phyloP scores from a whole-genome alignment of 345 rosid species.

The Adansonia digitata region DNA sequence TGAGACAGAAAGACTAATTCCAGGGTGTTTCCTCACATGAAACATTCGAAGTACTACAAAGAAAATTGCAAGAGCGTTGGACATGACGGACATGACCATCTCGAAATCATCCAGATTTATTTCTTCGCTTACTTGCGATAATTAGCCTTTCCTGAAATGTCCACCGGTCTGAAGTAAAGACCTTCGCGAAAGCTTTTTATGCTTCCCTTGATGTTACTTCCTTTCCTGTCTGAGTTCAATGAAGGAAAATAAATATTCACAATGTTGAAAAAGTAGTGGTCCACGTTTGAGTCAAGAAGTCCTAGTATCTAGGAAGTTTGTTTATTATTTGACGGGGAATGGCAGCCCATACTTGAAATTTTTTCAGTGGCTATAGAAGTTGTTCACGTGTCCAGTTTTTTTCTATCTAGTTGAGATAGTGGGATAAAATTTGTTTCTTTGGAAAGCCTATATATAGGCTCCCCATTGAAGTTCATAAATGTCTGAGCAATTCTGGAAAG shows the following conservation, averaged over 20 bases:
- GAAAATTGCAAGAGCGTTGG: constrained; percentile 39
- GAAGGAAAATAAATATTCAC: constrained; percentile 37
- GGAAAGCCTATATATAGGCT: too few relatives aligned
- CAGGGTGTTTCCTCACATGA: constrained; percentile 32
- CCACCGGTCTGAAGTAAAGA: constrained; percentile 27
- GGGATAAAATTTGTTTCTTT: too few relatives aligned
- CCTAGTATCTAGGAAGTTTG: too few relatives aligned
- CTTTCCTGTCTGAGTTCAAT: constrained; percentile 16
- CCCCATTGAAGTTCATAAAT: too few relatives aligned
- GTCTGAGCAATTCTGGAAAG: too few relatives aligned
- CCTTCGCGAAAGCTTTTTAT: constrained; percentile 33
- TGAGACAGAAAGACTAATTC: constrained; percentile 34
- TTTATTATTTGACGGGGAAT: too few relatives aligned
- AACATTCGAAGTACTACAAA: constrained; percentile 36
- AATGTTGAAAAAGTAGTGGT: too few relatives aligned
- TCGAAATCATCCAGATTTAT: constrained; percentile 47
- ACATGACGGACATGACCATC: constrained; percentile 35
- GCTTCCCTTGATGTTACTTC: constrained; percentile 29
- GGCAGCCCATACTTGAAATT: too few relatives aligned
- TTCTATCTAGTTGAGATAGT: too few relatives aligned
- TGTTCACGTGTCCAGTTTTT: too few relatives aligned
- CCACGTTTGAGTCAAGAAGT: too few relatives aligned
- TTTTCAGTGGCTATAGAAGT: too few relatives aligned
- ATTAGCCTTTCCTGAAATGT: constrained; percentile 15
- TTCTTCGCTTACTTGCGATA: constrained; percentile 4